phyloP scores from a whole-genome alignment of 495 filamentous ascomycete genomes.

The Aspergillus taichungensis region DNA sequence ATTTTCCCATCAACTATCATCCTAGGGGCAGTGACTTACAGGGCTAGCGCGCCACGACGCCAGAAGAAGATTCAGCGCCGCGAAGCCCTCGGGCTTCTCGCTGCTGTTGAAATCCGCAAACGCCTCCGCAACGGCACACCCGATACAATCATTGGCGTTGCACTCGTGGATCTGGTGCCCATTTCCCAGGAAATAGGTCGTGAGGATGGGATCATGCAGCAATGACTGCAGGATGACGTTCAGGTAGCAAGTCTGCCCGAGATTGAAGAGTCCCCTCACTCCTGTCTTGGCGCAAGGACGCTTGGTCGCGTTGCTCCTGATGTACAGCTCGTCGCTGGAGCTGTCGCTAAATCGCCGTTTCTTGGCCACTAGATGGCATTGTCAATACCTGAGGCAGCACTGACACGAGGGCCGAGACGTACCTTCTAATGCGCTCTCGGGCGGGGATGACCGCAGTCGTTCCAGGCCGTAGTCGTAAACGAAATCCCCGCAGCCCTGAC shows the following conservation, averaged over 20 bases:
- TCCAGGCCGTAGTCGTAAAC: constrained; percentile 83
- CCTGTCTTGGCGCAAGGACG: constrained; percentile 39
- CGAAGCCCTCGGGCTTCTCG: constrained; percentile 76
- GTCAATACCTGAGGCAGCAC: neutral
- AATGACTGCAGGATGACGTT: constrained; percentile 83
- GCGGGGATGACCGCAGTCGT: constrained; percentile 39
- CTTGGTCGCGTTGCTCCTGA: constrained; percentile 35
- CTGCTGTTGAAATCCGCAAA: constrained; percentile 80
- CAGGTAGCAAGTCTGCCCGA: constrained; percentile 90
- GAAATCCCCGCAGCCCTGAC: constrained; percentile 76
- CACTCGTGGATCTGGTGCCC: constrained; percentile 70
- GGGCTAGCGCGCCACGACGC: constrained; percentile 66
- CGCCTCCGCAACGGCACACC: constrained; percentile 82
- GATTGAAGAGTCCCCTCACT: constrained; percentile 86
- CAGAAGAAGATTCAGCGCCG: constrained; percentile 69
- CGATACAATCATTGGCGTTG: constrained; percentile 58
- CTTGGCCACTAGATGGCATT: constrained; percentile 10
- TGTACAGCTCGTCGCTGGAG: constrained; percentile 30
- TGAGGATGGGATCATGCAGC: constrained; percentile 78
- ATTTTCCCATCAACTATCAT: constrained; percentile 6
- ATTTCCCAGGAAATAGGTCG: constrained; percentile 78
- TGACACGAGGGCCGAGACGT: neutral
- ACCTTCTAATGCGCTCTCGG: constrained; percentile 19
- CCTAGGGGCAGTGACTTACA: constrained; percentile 27
- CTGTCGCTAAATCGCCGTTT: constrained; percentile 22